Evolutionary conservation across 2,329 filamentous ascomycete species (phyloP).

Genomic region (Grosmannia huntii): DNA sequence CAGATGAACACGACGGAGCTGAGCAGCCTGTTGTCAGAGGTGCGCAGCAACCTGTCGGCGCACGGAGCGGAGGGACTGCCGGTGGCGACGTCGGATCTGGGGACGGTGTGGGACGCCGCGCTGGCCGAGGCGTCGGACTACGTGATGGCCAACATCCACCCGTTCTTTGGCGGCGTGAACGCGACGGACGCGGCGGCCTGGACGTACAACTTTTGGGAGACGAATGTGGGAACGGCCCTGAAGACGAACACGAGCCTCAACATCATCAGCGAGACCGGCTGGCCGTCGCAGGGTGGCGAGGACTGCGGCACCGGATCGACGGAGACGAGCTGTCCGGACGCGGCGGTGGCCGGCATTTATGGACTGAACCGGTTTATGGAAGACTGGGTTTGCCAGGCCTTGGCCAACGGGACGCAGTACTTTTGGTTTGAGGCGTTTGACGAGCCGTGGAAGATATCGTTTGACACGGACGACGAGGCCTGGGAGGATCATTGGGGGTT

Average conservation of each 20-base stretch:
- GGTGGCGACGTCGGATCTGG: constrained; percentile 78
- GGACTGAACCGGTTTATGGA: constrained; percentile 80
- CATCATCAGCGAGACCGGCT: constrained; percentile 82
- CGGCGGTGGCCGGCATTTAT: constrained; percentile 63
- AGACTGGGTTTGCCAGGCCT: constrained; percentile 68
- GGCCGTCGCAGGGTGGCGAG: constrained; percentile 74
- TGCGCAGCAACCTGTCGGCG: constrained; percentile 58
- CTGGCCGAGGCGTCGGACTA: constrained; percentile 65
- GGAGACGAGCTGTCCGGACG: constrained; percentile 40
- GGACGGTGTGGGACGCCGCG: constrained; percentile 66
- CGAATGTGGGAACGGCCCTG: constrained; percentile 53
- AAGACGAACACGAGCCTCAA: constrained; percentile 51
- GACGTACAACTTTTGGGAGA: constrained; percentile 74
- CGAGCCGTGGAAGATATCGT: constrained; percentile 83
- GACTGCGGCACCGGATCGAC: constrained; percentile 50
- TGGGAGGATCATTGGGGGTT: constrained; percentile 97
- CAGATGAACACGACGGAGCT: constrained; percentile 56
- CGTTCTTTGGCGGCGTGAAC: constrained; percentile 77
- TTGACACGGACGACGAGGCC: constrained; percentile 52
- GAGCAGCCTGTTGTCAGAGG: constrained; percentile 48
- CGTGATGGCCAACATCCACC: constrained; percentile 94
- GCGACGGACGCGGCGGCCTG: constrained; percentile 58
- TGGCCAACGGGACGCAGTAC: constrained; percentile 77
- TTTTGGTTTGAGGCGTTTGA: constrained; percentile 98
- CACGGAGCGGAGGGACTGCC: constrained; percentile 53